phyloP scores from a whole-genome alignment of 148 eudicot species.

The Silene conica region DNA sequence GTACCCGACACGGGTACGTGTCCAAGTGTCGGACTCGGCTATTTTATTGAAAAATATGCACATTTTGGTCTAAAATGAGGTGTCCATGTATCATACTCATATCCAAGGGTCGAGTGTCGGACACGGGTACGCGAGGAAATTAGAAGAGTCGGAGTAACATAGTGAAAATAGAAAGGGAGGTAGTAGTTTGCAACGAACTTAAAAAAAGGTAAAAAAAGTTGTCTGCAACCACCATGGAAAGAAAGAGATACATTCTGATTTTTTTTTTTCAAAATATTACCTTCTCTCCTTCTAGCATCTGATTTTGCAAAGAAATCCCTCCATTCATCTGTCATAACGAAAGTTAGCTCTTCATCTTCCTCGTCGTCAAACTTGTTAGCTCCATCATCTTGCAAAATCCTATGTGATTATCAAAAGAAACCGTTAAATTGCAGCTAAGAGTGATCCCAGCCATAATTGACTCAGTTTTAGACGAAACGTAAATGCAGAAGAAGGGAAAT shows the following conservation, averaged over 20 bases:
- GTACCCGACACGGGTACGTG: no score
- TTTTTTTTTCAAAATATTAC: conserved; percentile 20
- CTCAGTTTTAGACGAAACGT: neutral
- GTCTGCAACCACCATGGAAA: neutral
- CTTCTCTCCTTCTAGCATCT: conserved; percentile 66
- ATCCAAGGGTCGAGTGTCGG: no score
- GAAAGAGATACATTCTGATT: neutral
- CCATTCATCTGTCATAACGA: conserved; percentile 86
- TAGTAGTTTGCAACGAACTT: neutral
- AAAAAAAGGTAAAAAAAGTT: neutral
- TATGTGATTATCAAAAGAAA: neutral
- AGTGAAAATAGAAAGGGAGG: no score
- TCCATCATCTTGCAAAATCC: conserved; percentile 21
- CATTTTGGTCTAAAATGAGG: no score
- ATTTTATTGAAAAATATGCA: no score
- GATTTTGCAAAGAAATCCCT: conserved; percentile 83
- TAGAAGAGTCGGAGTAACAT: no score
- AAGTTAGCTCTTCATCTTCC: conserved; percentile 59
- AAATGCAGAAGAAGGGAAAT: neutral
- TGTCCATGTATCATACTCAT: no score
- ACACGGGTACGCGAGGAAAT: no score
- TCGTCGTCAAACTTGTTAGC: conserved; percentile 33
- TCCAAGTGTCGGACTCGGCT: no score
- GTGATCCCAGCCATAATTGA: neutral
- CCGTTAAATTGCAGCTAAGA: conserved; percentile 7